A percentile compares a stretch with the other conserved stretches of the same genome.
phyloP scores from a whole-genome alignment of 805 yeast species.

The Huiozyma sinensis region DNA sequence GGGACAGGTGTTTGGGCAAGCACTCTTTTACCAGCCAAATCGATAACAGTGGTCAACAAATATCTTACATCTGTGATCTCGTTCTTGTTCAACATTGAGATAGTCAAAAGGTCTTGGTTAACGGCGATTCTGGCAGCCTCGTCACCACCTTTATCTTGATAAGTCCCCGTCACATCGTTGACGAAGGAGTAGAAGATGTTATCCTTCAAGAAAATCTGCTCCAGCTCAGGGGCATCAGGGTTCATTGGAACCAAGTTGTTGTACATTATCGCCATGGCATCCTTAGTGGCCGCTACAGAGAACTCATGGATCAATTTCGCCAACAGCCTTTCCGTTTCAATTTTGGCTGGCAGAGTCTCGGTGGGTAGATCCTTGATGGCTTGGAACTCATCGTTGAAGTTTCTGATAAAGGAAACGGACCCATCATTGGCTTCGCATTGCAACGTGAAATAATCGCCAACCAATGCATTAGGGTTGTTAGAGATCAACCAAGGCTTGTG shows the following conservation, averaged over 20 bases:
- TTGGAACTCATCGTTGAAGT: slow-evolving; percentile 90
- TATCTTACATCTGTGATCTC: slow-evolving; percentile 56
- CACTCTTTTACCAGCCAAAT: slow-evolving; percentile 79
- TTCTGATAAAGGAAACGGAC: slow-evolving; percentile 37
- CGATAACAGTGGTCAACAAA: slow-evolving; percentile 76
- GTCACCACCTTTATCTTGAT: slow-evolving; percentile 60
- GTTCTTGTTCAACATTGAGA: slow-evolving; percentile 55
- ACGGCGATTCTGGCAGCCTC: slow-evolving; percentile 78
- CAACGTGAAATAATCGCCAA: slow-evolving; percentile 50
- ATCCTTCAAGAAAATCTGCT: slow-evolving; percentile 63
- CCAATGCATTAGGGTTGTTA: slow-evolving; percentile 16
- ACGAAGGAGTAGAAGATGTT: slow-evolving; percentile 83
- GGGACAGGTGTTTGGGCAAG: slow-evolving; percentile 95
- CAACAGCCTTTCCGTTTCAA: slow-evolving; percentile 64
- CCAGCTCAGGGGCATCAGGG: slow-evolving; percentile 53
- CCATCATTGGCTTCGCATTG: slow-evolving; percentile 33
- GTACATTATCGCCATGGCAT: slow-evolving; percentile 65
- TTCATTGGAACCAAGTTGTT: slow-evolving; percentile 73
- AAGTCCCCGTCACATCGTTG: slow-evolving; percentile 47
- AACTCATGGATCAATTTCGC: slow-evolving; percentile 68
- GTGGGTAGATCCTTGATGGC: slow-evolving; percentile 63
- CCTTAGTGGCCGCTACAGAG: slow-evolving; percentile 60
- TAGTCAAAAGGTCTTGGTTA: slow-evolving; percentile 66
- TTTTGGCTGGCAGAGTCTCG: slow-evolving; percentile 48
- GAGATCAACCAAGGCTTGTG: slow-evolving; percentile 65